These are phyloP conservation scores for Tolypocladium pustulatum DNA, from an alignment of 2,329 filamentous ascomycete genomes.

Conservation along the genomic window DNA sequence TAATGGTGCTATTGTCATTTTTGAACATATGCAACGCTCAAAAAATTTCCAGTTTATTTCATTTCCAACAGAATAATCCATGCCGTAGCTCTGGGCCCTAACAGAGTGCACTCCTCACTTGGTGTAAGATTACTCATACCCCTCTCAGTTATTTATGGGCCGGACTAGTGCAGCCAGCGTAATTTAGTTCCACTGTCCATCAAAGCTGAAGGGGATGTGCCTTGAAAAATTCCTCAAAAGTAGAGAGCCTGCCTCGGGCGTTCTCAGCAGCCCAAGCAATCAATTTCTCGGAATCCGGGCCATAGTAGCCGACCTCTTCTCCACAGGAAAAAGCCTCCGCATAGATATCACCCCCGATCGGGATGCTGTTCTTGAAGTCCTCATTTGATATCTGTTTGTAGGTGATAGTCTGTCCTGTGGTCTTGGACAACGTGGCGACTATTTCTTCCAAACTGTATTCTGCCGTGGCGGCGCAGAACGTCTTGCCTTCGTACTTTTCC, in stretches of 20 bases:
- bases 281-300: conserved; percentile 7
- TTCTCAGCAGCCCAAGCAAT: conserved; percentile 11
- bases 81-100: too few species aligned
- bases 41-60: too few species aligned
- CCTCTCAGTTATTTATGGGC: too few species aligned
- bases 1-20: too few species aligned
- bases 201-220: neutral
- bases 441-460: conserved; percentile 26
- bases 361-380: conserved; percentile 8
- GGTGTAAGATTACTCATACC: too few species aligned
- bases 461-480: conserved; percentile 31
- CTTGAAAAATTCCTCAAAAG: conserved; percentile 11
- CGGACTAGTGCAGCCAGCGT: too few species aligned
- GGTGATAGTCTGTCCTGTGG: conserved; percentile 24
- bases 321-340: conserved; percentile 1
- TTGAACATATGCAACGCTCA: too few species aligned
- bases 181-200: too few species aligned
- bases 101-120: too few species aligned
- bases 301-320: conserved; percentile 14
- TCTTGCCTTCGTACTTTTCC: conserved; percentile 29
- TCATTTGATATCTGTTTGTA: conserved; percentile 11
- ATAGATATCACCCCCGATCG: conserved; percentile 6
- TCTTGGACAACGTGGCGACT: conserved; percentile 23
- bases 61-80: too few species aligned
- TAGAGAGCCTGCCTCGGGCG: conserved; percentile 9